Percentiles rank a stretch among this genome's conserved stretches.
Evolutionary conservation across 257 asterid genomes (phyloP).

Genomic region (Solanum chaucha): DNA sequence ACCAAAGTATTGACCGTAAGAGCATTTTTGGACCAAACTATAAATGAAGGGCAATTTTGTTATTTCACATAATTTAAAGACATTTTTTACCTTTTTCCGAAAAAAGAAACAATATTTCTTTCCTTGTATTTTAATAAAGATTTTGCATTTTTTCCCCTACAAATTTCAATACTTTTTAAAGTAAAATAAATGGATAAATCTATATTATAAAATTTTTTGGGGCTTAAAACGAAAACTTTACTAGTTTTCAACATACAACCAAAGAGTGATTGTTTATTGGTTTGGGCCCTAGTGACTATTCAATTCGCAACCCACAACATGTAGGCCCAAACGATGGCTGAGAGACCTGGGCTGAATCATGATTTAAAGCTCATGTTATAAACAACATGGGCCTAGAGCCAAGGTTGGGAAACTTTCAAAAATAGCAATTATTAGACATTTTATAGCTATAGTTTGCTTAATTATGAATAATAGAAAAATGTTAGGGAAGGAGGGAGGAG

Average conservation of each 20-base stretch:
- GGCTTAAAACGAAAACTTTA: no score
- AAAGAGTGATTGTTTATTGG: background rate
- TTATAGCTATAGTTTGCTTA: background rate
- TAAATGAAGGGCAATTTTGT: no score
- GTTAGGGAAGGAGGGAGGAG: no score
- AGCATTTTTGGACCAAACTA: background rate
- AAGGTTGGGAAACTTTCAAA: background rate
- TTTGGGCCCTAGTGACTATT: background rate
- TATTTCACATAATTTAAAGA: background rate
- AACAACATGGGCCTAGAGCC: background rate
- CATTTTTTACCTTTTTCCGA: background rate
- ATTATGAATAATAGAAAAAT: no score
- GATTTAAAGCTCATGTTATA: background rate
- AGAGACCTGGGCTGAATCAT: background rate
- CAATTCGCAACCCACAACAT: background rate
- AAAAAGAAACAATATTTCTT: no score
- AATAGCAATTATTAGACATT: no score
- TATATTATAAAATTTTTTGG: no score
- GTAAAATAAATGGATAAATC: no score
- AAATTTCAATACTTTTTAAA: background rate
- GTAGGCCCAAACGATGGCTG: background rate
- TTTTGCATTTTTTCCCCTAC: background rate
- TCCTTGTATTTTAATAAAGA: no score
- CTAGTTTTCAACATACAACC: background rate
- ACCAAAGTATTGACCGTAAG: no score